phyloP scores from a whole-genome alignment of 495 filamentous ascomycete species.

The Podospora pseudocomata region DNA sequence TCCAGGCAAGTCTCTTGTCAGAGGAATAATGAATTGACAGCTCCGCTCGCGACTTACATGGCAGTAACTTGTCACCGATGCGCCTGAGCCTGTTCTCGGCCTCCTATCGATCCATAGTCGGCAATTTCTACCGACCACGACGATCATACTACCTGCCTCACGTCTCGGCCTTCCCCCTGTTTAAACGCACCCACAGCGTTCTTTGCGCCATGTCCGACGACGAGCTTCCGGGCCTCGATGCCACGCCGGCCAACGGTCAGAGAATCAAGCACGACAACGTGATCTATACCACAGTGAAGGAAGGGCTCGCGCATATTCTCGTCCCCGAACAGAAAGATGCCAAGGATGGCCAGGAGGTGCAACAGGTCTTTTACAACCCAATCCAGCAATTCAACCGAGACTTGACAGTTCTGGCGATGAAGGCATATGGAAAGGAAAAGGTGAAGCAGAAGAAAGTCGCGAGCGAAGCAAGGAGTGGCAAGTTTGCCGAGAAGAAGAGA shows the following conservation, averaged over 20 bases:
- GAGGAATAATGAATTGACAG: background rate
- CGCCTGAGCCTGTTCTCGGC: constrained; percentile 10
- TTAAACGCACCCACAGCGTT: background rate
- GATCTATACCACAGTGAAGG: constrained; percentile 42
- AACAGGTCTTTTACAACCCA: constrained; percentile 95
- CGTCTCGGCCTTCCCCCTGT: background rate
- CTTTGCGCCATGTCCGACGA: constrained; percentile 30
- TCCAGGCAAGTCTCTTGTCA: background rate
- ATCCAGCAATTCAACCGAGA: constrained; percentile 99
- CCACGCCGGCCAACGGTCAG: constrained; percentile 32
- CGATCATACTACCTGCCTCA: background rate
- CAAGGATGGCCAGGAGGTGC: constrained; percentile 44
- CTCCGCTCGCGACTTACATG: background rate
- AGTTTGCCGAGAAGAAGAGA: constrained; percentile 41
- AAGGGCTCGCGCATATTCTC: constrained; percentile 46
- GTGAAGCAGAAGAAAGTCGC: constrained; percentile 46
- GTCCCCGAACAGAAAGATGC: constrained; percentile 36
- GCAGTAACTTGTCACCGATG: constrained; percentile 10
- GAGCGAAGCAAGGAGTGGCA: constrained; percentile 39
- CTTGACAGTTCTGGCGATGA: constrained; percentile 85
- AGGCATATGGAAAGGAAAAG: constrained; percentile 70
- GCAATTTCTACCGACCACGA: constrained; percentile 8
- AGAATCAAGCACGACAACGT: constrained; percentile 37
- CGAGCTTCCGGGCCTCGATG: constrained; percentile 15
- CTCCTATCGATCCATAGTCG: constrained; percentile 13